Conservation (phyloP, 2,329 filamentous ascomycete species). For the Penicillium sp. region DNA sequence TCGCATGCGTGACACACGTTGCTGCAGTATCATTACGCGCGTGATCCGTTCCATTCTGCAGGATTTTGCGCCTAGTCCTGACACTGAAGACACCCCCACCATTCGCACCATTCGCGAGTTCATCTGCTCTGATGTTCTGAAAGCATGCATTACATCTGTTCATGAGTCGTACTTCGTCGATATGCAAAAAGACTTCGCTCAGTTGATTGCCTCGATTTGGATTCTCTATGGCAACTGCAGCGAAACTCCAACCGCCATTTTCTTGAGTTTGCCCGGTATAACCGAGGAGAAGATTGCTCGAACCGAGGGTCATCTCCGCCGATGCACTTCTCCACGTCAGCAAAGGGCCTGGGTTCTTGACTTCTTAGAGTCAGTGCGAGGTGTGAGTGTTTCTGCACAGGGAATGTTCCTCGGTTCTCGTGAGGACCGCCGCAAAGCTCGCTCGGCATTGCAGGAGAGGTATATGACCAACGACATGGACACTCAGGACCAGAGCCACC, state of each 20-base stretch:
- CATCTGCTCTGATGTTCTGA: conserved; percentile 83
- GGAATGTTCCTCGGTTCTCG: conserved; percentile 67
- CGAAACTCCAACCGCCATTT: conserved; percentile 69
- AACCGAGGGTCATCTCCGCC: conserved; percentile 60
- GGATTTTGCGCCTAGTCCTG: conserved; percentile 63
- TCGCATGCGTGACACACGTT: conserved; percentile 84
- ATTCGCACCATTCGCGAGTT: conserved; percentile 78
- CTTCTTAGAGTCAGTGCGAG: conserved; percentile 80
- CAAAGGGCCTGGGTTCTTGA: conserved; percentile 82
- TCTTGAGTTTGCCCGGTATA: conserved; percentile 80
- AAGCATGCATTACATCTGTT: conserved; percentile 84
- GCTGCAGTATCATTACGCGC: conserved; percentile 79
- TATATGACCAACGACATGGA: conserved; percentile 50
- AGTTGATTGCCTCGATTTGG: conserved; percentile 82
- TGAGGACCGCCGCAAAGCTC: conserved; percentile 45
- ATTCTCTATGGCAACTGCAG: conserved; percentile 72
- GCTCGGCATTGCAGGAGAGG: conserved; percentile 43
- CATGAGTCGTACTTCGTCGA: conserved; percentile 98
- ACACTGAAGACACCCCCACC: conserved; percentile 50
- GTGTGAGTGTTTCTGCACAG: conserved; percentile 89
- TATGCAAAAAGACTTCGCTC: conserved; percentile 86
- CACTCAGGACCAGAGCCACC: conserved; percentile 40
- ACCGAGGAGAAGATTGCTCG: conserved; percentile 66
- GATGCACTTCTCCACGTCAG: conserved; percentile 64
- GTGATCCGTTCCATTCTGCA: conserved; percentile 84